These are phyloP conservation scores for Hypoxylon fuscum DNA, from an alignment of 495 filamentous ascomycete species.

Conservation along the genomic window DNA sequence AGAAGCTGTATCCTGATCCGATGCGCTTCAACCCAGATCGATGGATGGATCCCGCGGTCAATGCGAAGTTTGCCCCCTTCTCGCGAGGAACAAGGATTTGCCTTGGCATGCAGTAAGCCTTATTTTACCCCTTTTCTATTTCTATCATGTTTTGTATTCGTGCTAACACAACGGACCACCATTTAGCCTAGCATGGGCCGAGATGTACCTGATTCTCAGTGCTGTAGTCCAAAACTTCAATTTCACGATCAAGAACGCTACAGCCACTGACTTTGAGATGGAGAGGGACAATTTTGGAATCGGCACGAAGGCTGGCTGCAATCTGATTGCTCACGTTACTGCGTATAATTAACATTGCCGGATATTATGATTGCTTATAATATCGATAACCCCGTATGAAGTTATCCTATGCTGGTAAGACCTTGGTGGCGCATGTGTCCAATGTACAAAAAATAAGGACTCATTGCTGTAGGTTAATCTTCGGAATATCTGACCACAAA, in stretches of 20 bases:
- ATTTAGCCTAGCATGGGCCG: slow-evolving; percentile 41
- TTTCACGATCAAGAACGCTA: slow-evolving; percentile 31
- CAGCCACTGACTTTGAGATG: slow-evolving; percentile 31
- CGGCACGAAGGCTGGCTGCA: slow-evolving; percentile 25
- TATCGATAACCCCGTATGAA: too few species aligned
- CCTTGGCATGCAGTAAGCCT: slow-evolving; percentile 20
- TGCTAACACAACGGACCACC: not conserved
- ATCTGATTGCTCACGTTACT: slow-evolving; percentile 1
- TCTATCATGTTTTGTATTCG: not conserved
- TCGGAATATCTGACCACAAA: too few species aligned
- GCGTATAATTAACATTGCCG: not conserved
- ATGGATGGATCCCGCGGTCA: slow-evolving; percentile 44
- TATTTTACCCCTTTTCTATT: not conserved
- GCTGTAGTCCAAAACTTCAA: slow-evolving; percentile 32
- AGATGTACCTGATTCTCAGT: slow-evolving; percentile 37
- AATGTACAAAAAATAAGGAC: too few species aligned
- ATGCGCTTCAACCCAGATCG: slow-evolving; percentile 48
- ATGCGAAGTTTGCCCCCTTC: slow-evolving; percentile 30
- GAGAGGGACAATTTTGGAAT: slow-evolving; percentile 41
- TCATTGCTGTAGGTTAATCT: too few species aligned
- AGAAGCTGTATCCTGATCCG: slow-evolving; percentile 44
- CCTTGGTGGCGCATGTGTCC: too few species aligned
- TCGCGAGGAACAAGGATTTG: slow-evolving; percentile 29
- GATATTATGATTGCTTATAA: too few species aligned
- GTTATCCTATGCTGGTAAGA: too few species aligned